These are phyloP conservation scores for Colletotrichum sp. DNA, from an alignment of 2,329 filamentous ascomycete species.

Conservation along the genomic window DNA sequence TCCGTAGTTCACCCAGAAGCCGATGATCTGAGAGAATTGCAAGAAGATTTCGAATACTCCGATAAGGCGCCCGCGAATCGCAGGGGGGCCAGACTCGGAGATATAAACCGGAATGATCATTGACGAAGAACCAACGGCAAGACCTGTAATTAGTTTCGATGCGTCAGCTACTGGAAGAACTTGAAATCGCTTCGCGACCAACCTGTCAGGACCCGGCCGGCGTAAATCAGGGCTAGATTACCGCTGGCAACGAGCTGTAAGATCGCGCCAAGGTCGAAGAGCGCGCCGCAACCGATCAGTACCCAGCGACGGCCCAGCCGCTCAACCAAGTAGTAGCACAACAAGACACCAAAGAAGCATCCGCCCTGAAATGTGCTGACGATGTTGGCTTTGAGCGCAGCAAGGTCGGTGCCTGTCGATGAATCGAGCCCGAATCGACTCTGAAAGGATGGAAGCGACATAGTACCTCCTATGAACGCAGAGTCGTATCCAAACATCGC, in stretches of 20 bases:
- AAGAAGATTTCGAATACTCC: slow-evolving; percentile 57
- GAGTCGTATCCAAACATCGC: slow-evolving; percentile 31
- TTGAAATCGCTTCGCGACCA: slow-evolving; percentile 36
- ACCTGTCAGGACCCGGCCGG: slow-evolving; percentile 59
- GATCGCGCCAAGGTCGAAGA: slow-evolving; percentile 54
- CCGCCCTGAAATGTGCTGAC: slow-evolving; percentile 57
- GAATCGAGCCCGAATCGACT: slow-evolving; percentile 19
- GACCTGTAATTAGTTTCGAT: slow-evolving; percentile 46
- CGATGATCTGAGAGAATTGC: slow-evolving; percentile 53
- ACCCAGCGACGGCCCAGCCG: slow-evolving; percentile 57
- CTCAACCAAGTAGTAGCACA: slow-evolving; percentile 61
- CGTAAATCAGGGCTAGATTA: slow-evolving; percentile 60
- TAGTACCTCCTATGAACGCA: slow-evolving; percentile 28
- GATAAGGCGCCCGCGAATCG: slow-evolving; percentile 55
- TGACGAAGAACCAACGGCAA: slow-evolving; percentile 54
- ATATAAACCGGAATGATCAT: slow-evolving; percentile 64
- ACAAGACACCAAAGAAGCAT: slow-evolving; percentile 59
- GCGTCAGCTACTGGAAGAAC: slow-evolving; percentile 8
- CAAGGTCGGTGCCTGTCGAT: neutral
- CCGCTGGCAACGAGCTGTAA: slow-evolving; percentile 47
- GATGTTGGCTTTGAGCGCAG: slow-evolving; percentile 30
- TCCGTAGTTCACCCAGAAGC: slow-evolving; percentile 42
- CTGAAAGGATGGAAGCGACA: slow-evolving; percentile 25
- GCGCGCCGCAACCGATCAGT: slow-evolving; percentile 53
- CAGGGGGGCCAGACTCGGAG: slow-evolving; percentile 59